phyloP scores from a whole-genome alignment of 768 basidiomycete genomes.

The Botryobasidium botryosum region DNA sequence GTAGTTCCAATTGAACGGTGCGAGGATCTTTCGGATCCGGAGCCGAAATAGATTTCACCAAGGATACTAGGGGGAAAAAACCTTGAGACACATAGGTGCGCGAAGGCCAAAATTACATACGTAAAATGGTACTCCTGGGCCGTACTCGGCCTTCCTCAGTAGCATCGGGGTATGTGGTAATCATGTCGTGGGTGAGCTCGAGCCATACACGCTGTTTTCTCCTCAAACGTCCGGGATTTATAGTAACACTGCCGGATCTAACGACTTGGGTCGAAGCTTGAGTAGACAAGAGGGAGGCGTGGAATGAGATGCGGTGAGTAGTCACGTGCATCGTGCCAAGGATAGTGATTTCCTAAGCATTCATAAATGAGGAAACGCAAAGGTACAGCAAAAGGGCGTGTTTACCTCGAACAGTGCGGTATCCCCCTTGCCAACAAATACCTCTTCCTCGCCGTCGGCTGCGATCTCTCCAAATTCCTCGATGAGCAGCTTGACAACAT shows the following conservation, averaged over 20 bases:
- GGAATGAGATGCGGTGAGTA: constrained; percentile 46
- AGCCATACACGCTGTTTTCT: constrained; percentile 39
- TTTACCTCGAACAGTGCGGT: constrained; percentile 34
- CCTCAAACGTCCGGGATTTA: constrained; percentile 30
- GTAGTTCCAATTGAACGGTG: constrained; percentile 25
- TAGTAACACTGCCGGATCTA: constrained; percentile 32
- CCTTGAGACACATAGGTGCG: background rate
- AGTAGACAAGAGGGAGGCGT: constrained; percentile 39
- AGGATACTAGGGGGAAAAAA: constrained; percentile 26
- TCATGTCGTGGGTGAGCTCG: constrained; percentile 43
- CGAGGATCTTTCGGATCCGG: constrained; percentile 30
- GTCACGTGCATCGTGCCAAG: constrained; percentile 48
- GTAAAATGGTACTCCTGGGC: constrained; percentile 34
- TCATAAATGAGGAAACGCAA: constrained; percentile 12
- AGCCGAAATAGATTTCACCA: constrained; percentile 29
- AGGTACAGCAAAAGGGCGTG: constrained; percentile 28
- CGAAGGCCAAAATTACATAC: constrained; percentile 22
- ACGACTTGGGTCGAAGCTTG: constrained; percentile 22
- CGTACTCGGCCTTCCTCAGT: constrained; percentile 35
- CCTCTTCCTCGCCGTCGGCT: constrained; percentile 29
- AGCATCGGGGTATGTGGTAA: constrained; percentile 38
- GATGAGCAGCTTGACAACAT: constrained; percentile 22
- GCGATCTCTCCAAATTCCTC: constrained; percentile 42
- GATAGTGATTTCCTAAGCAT: constrained; percentile 3
- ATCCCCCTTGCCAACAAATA: constrained; percentile 34